Conservation (phyloP, 148 eudicot species). For the Polygonum aviculare region DNA sequence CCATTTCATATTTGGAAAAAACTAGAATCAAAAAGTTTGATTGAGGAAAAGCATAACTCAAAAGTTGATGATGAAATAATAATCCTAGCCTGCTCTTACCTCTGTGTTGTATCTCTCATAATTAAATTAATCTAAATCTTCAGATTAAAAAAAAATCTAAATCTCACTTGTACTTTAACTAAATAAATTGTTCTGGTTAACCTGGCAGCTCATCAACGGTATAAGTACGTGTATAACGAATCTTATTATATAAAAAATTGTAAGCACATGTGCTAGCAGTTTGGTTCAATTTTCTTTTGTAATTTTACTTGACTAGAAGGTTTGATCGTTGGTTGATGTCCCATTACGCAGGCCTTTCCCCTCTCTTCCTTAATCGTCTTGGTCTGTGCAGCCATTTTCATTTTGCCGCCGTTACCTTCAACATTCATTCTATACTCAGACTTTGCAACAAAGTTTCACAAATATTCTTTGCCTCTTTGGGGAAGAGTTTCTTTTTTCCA, state of each 20-base stretch:
- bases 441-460: background rate
- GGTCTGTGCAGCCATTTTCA: background rate
- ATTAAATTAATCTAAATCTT: too few relatives aligned
- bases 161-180: too few relatives aligned
- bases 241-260: background rate
- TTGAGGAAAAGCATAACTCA: too few relatives aligned
- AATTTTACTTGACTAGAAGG: background rate
- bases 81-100: too few relatives aligned
- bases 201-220: background rate
- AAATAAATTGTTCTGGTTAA: background rate
- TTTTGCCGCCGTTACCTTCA: background rate
- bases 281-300: background rate
- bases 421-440: background rate
- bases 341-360: background rate
- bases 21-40: too few relatives aligned
- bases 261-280: background rate
- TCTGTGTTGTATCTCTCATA: too few relatives aligned
- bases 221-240: background rate
- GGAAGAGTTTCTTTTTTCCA: too few relatives aligned
- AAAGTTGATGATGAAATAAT: too few relatives aligned
- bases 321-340: background rate
- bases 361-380: background rate
- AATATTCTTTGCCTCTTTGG: background rate
- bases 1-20: too few relatives aligned
- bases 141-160: too few relatives aligned